A percentile compares a stretch with the other conserved stretches of the same genome.
phyloP scores from a whole-genome alignment of 2,329 filamentous ascomycete genomes.

The Diatrype stigma region DNA sequence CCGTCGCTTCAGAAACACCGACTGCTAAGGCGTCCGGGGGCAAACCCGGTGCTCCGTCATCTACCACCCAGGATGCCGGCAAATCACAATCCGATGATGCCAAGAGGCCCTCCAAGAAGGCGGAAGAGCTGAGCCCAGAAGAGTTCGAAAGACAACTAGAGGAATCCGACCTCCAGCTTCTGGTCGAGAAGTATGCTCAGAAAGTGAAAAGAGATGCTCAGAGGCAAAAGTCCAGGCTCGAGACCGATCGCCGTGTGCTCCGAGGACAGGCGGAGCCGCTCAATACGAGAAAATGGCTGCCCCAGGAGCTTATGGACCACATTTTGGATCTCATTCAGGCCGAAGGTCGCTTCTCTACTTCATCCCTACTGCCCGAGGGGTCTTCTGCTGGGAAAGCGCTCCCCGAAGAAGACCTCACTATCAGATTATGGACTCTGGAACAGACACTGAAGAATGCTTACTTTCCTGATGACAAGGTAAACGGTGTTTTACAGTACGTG shows the following conservation, averaged over 20 bases:
- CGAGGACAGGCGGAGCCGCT: conserved; percentile 72
- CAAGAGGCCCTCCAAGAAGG: conserved; percentile 13
- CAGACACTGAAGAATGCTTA: conserved; percentile 65
- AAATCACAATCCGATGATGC: conserved; percentile 10
- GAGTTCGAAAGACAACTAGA: conserved; percentile 88
- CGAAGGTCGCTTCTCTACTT: conserved; percentile 56
- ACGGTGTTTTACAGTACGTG: conserved; percentile 61
- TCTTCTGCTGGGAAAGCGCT: conserved; percentile 45
- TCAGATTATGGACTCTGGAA: conserved; percentile 81
- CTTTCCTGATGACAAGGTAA: conserved; percentile 61
- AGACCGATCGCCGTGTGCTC: conserved; percentile 81
- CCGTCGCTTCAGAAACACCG: conserved; percentile 22
- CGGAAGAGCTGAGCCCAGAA: conserved; percentile 67
- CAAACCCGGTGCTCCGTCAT: conserved; percentile 26
- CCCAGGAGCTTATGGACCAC: conserved; percentile 71
- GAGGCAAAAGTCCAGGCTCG: conserved; percentile 71
- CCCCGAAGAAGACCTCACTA: conserved; percentile 73
- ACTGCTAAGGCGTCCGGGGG: conserved; percentile 12
- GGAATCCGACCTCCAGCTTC: conserved; percentile 79
- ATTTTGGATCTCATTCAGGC: conserved; percentile 69
- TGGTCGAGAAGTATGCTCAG: conserved; percentile 78
- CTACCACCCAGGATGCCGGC: conserved; percentile 16
- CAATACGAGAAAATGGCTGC: conserved; percentile 73
- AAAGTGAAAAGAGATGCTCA: conserved; percentile 77
- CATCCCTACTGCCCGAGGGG: conserved; percentile 44